A percentile compares a stretch with the other conserved stretches of the same genome.
Evolutionary conservation across 768 basidiomycete species (phyloP).

Genomic region (Lactifluus subvellereus): DNA sequence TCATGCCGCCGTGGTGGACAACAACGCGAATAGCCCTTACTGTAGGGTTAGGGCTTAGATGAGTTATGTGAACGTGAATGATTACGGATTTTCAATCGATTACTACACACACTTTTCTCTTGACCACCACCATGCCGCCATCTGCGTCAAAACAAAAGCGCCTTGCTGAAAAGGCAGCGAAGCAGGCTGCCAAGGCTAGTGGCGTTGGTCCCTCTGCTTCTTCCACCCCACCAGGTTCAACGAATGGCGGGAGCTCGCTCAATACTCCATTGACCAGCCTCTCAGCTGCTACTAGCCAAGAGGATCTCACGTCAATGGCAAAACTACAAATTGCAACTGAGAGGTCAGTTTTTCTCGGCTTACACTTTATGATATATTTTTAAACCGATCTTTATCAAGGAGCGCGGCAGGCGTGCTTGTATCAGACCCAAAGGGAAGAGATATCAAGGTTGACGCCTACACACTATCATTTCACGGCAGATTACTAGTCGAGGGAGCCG

Average conservation of each 20-base stretch:
- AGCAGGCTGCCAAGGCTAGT: slow-evolving; percentile 55
- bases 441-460: slow-evolving; percentile 95
- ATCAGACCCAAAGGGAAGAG: slow-evolving; percentile 86
- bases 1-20: too few species aligned
- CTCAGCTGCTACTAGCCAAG: slow-evolving; percentile 73
- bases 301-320: slow-evolving; percentile 81
- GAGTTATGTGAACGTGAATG: neutral
- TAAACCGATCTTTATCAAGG: slow-evolving; percentile 38
- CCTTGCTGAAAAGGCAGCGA: slow-evolving; percentile 89
- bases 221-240: slow-evolving; percentile 59
- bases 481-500: slow-evolving; percentile 63
- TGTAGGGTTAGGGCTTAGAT: slow-evolving; percentile 21
- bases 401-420: slow-evolving; percentile 88
- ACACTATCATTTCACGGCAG: slow-evolving; percentile 98
- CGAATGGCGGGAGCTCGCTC: slow-evolving; percentile 47
- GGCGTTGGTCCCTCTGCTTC: slow-evolving; percentile 45
- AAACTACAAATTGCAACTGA: slow-evolving; percentile 88
- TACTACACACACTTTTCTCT: neutral
- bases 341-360: slow-evolving; percentile 43
- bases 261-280: slow-evolving; percentile 81
- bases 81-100: slow-evolving; percentile 16
- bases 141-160: slow-evolving; percentile 89
- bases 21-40: neutral
- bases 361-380: slow-evolving; percentile 14
- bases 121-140: slow-evolving; percentile 48